These are phyloP conservation scores for Vitis riparia DNA, from an alignment of 164 flowering plant genomes.

Conservation along the genomic window DNA sequence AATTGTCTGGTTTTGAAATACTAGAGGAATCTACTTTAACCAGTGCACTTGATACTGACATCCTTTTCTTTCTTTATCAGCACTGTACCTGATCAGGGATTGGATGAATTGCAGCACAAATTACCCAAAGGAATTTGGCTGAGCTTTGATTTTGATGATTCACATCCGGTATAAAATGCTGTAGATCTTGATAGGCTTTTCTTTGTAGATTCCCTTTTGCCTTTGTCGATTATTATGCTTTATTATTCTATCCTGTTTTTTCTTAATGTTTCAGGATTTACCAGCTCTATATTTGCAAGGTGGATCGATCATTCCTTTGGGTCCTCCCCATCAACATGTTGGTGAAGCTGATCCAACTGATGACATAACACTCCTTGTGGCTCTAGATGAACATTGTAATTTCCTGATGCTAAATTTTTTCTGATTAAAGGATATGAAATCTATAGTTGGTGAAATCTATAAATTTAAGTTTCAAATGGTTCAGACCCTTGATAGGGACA, in stretches of 20 bases:
- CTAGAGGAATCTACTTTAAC: too few relatives aligned
- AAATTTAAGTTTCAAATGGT: not conserved
- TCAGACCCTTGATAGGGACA: not conserved
- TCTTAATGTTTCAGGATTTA: conserved; percentile 58
- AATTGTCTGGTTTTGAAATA: too few relatives aligned
- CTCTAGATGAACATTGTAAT: conserved; percentile 81
- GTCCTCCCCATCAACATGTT: conserved; percentile 69
- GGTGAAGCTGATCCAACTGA: conserved; percentile 70
- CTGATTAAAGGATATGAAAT: not conserved
- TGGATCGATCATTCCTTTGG: conserved; percentile 81
- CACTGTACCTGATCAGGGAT: conserved; percentile 26
- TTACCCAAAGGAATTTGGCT: conserved; percentile 76
- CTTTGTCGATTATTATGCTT: not conserved
- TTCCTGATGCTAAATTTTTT: conserved; percentile 2
- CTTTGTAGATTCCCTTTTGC: not conserved
- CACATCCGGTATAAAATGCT: conserved; percentile 71
- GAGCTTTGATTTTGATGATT: conserved; percentile 82
- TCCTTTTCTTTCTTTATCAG: conserved; percentile 34
- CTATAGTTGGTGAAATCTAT: not conserved
- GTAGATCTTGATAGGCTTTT: not conserved
- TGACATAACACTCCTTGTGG: conserved; percentile 73
- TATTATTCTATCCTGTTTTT: not conserved
- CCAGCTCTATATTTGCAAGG: conserved; percentile 82
- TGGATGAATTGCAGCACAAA: conserved; percentile 24
- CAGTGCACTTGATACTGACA: not conserved